Base-by-base conservation (phyloP, 139 green algal genomes). In the Raphidocelis subcapitata region DNA sequence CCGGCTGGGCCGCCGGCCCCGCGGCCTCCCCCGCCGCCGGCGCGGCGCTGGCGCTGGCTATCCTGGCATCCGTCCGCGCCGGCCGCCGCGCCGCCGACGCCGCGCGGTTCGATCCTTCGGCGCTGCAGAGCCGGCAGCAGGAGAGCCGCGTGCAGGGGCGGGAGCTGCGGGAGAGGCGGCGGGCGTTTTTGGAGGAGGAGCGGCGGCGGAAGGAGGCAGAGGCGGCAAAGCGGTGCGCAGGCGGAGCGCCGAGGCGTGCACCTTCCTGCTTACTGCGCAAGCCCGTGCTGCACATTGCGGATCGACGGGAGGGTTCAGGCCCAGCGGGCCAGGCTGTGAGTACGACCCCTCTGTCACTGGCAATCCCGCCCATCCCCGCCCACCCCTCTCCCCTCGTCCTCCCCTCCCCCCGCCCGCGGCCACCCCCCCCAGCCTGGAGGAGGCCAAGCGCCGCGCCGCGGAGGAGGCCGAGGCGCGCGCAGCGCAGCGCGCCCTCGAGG, bases 61-160 rank as follows among this genome's bases (percentile, higher is more conserved):
- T 87, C 64, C 72, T 87, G 62, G 16, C 74, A 35, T 75, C 82
- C 5, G 73, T 87, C 4, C 72, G 82, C 5, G n/a, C 79, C 35
- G 70, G 73, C 21, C 59, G 82, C 5, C 31, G 73, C 51, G 5
- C 26, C 18, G 71, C 78, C 21, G 78, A 84, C 61, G 52, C 54
- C 10, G 82, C 81, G 52, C 76, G 82, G 24, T 3, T 73, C 26
- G 82, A 87, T 65, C 24, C 82, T 8, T 29, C 71, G 29, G 62
- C 72, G 12, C 78, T 87, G 60, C 72, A 87, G 77, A 75, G 76
- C 8, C 36, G 66, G n/a, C 57, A 75, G 60, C n/a, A 62, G 32
- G 63, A 68, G 8, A 65, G 60, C 51, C 59, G 66, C 41, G 74
- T 72, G 49, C 66, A 75, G 74, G 46, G 64, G 26, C 33, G 33